Evolutionary conservation across 768 basidiomycete species (phyloP).

Genomic region (Panaeolus papilionaceus): DNA sequence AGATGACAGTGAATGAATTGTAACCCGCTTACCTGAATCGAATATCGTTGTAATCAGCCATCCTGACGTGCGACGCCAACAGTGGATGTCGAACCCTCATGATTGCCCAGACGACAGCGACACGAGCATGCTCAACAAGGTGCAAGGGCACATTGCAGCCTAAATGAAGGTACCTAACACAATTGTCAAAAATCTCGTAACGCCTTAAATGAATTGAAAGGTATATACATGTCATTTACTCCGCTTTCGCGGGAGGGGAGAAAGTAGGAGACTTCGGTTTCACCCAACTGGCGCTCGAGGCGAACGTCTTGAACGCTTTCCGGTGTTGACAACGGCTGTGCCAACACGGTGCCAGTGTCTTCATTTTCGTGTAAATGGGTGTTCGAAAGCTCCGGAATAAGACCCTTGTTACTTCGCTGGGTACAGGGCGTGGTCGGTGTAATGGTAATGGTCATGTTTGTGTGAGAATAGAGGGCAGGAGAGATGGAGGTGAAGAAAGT

Average conservation of each 20-base stretch:
- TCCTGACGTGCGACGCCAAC: conserved; percentile 65
- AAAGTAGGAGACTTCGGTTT: conserved; percentile 82
- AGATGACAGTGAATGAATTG: conserved; percentile 25
- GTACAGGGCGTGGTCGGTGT: background rate
- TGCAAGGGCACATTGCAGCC: conserved; percentile 58
- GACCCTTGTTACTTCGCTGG: background rate
- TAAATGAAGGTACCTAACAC: conserved; percentile 77
- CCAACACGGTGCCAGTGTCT: background rate
- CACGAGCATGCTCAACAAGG: conserved; percentile 51
- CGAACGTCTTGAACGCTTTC: conserved; percentile 21
- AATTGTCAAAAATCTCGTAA: background rate
- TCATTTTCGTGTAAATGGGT: background rate
- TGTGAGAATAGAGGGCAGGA: background rate
- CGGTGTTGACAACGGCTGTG: conserved; percentile 9
- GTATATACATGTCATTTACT: conserved; percentile 84
- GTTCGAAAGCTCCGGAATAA: background rate
- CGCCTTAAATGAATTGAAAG: conserved; percentile 1
- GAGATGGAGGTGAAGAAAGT: background rate
- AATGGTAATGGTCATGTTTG: background rate
- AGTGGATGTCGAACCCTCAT: conserved; percentile 74
- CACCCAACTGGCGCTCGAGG: conserved; percentile 65
- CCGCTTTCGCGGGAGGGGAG: conserved; percentile 79
- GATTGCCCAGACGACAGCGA: conserved; percentile 73
- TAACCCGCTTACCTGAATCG: conserved; percentile 57
- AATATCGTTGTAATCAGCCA: conserved; percentile 68